Evolutionary conservation across 208 protist genomes (phyloP).

Genomic region (Leishmania martiniquensis): DNA sequence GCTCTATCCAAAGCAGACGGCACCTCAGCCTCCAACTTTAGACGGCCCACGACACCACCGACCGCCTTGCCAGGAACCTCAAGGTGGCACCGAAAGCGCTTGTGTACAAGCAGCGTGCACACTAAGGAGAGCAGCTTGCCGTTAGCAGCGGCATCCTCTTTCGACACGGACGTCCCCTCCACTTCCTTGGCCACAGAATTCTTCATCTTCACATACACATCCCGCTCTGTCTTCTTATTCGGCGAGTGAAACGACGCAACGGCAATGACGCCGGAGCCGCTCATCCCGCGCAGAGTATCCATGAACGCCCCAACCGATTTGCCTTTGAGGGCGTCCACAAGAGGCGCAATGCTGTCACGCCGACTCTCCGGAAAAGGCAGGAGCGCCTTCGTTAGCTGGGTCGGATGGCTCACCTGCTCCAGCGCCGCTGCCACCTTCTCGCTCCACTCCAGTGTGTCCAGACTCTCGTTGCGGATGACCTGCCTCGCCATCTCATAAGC

Average conservation of each 20-base stretch:
- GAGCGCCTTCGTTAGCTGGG: conserved; percentile 40
- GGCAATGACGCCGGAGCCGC: conserved; percentile 49
- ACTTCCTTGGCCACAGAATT: conserved; percentile 30
- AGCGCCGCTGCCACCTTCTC: conserved; percentile 42
- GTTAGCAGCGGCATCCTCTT: conserved; percentile 36
- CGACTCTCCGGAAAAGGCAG: conserved; percentile 43
- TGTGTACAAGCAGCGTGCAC: conserved; percentile 57
- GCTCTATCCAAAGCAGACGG: conserved; percentile 33
- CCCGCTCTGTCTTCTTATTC: conserved; percentile 77
- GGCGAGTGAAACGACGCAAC: conserved; percentile 65
- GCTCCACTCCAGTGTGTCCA: conserved; percentile 49
- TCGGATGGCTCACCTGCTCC: conserved; percentile 31
- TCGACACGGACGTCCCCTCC: conserved; percentile 24
- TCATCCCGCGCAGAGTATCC: conserved; percentile 51
- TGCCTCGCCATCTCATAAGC: conserved; percentile 43
- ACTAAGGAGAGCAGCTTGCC: conserved; percentile 51
- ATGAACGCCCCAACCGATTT: conserved; percentile 48
- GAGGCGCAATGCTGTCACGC: conserved; percentile 38
- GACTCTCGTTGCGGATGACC: conserved; percentile 67
- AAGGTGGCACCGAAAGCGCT: conserved; percentile 54
- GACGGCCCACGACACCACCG: conserved; percentile 45
- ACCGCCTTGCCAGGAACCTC: conserved; percentile 68
- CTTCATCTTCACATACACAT: conserved; percentile 44
- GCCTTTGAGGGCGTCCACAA: conserved; percentile 48
- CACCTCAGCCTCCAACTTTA: conserved; percentile 34